A percentile compares a stretch with the other conserved stretches of the same genome.
These are phyloP conservation scores for Sporothrix curviconia DNA, from an alignment of 2,329 filamentous ascomycete genomes.

Conservation along the genomic window DNA sequence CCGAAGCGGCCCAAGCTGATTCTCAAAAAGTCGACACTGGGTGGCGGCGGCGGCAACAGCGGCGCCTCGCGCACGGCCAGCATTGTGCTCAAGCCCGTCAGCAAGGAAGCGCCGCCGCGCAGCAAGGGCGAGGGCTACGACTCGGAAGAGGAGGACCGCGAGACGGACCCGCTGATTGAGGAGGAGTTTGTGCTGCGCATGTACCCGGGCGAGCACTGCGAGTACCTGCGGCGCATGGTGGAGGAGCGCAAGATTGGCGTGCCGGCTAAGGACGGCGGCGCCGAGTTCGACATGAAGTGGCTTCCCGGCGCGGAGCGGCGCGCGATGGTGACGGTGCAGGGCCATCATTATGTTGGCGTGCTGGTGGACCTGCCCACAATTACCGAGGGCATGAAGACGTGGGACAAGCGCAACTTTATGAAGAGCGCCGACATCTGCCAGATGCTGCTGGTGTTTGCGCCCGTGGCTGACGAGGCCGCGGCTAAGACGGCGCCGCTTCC, in stretches of 20 bases:
- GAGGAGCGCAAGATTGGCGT: slow-evolving; percentile 70
- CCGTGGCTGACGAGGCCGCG: slow-evolving; percentile 59
- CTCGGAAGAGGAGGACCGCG: slow-evolving; percentile 86
- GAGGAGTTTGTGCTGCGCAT: slow-evolving; percentile 87
- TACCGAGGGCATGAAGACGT: slow-evolving; percentile 86
- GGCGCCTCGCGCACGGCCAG: slow-evolving; percentile 40
- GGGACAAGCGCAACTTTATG: slow-evolving; percentile 81
- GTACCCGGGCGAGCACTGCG: slow-evolving; percentile 75
- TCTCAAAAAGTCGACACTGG: slow-evolving; percentile 23
- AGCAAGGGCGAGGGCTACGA: slow-evolving; percentile 87
- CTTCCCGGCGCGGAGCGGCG: slow-evolving; percentile 62
- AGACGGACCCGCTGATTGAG: slow-evolving; percentile 81
- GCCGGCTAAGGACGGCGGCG: slow-evolving; percentile 56
- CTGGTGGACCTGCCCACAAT: slow-evolving; percentile 82
- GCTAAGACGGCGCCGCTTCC: slow-evolving; percentile 63
- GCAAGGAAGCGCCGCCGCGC: slow-evolving; percentile 55
- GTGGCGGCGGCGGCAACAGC: no score
- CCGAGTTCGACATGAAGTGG: slow-evolving; percentile 75
- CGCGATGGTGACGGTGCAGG: slow-evolving; percentile 64
- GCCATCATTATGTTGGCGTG: slow-evolving; percentile 66
- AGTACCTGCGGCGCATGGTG: slow-evolving; percentile 72
- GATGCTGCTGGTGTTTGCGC: slow-evolving; percentile 74
- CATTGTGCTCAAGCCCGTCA: slow-evolving; percentile 36
- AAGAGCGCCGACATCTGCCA: slow-evolving; percentile 85
- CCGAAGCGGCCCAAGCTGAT: slow-evolving; percentile 50